Evolutionary conservation across 1,139 yeast genomes (phyloP), one percentile per base, ranked within the genome.

Genomic region (Saccharomyces hybrid): DNA sequence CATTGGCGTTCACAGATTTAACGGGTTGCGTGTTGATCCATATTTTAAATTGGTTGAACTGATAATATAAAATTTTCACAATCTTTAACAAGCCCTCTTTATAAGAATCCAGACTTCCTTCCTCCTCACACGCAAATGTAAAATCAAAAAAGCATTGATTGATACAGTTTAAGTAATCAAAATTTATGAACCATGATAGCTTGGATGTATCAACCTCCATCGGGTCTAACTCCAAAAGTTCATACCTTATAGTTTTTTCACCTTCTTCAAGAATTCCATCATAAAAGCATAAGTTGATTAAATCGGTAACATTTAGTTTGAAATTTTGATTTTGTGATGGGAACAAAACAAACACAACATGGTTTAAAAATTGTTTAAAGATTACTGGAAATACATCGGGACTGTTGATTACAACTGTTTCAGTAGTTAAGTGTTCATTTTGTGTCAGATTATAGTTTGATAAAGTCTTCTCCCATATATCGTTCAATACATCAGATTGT

Each of bases 241-340:
- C 70, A 60, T 67, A 63, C 61, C 73, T 69, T 57, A 74, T 71
- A 13, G 65, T 57, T 47, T 72, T 65, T 60, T 81, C 85, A 55
- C 76, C 74, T 16, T 70, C 63, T 54, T 77, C 75, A 5, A 81
- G 62, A 3, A 69, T 58, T 0, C 69, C 72, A 3, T 79, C 78
- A 31, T 75, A 68, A 52, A 78, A 71, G 41, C 77, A 68, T 1
- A 78, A 66, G 8, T 66, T 68, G 5, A 76, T 71, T 13, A 79
- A 61, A 27, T 78, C 63, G 3, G 72, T 65, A 6, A 74, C 57
- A 3, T 74, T 54, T 1, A 58, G 50, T 41, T 73, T 69, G 2
- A 69, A 57, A 0, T 74, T 63, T 11, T 69, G 56, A 34, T 70
- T 64, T 2, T 57, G 55, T 1, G 62, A 49, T 9, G 56, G 51